A percentile compares a stretch with the other conserved stretches of the same genome.
These are phyloP conservation scores for Suhomyces bolitotheri DNA, from an alignment of 1,139 yeast species.

Conservation along the genomic window DNA sequence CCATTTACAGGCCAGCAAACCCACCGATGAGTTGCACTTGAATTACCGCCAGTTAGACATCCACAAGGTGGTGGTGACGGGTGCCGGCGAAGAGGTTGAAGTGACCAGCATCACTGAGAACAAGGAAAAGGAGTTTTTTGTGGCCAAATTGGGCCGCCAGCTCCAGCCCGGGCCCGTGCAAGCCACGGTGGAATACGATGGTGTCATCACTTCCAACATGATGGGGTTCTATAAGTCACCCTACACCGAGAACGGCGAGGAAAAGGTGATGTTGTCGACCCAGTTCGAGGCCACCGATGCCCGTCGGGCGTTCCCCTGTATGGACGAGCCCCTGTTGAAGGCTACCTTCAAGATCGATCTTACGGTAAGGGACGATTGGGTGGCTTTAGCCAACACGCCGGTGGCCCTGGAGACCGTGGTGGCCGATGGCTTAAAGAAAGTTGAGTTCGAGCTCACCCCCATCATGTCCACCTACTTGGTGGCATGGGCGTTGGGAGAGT, in stretches of 20 bases:
- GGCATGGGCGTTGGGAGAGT: conserved; percentile 78
- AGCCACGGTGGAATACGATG: conserved; percentile 44
- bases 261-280: conserved; percentile 71
- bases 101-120: conserved; percentile 23
- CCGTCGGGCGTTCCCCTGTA: conserved; percentile 87
- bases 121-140: conserved; percentile 30
- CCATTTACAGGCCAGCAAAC: conserved; percentile 31
- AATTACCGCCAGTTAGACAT: conserved; percentile 42
- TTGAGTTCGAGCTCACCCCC: conserved; percentile 59
- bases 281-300: conserved; percentile 92
- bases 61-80: conserved; percentile 14
- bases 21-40: conserved; percentile 41
- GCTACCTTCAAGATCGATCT: conserved; percentile 54
- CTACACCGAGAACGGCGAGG: conserved; percentile 61
- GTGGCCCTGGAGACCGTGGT: conserved; percentile 11
- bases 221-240: conserved; percentile 83
- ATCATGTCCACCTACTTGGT: conserved; percentile 73
- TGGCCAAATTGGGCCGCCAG: conserved; percentile 21
- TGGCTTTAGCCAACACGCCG: conserved; percentile 21
- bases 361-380: conserved; percentile 16
- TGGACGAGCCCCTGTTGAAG: conserved; percentile 84
- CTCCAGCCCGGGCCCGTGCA: conserved; percentile 17
- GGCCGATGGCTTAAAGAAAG: conserved; percentile 18
- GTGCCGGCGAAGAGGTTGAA: conserved; percentile 10
- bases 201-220: conserved; percentile 64